Base-by-base conservation (phyloP, 2,329 filamentous ascomycete genomes). In the Hypoxylon sp. region DNA sequence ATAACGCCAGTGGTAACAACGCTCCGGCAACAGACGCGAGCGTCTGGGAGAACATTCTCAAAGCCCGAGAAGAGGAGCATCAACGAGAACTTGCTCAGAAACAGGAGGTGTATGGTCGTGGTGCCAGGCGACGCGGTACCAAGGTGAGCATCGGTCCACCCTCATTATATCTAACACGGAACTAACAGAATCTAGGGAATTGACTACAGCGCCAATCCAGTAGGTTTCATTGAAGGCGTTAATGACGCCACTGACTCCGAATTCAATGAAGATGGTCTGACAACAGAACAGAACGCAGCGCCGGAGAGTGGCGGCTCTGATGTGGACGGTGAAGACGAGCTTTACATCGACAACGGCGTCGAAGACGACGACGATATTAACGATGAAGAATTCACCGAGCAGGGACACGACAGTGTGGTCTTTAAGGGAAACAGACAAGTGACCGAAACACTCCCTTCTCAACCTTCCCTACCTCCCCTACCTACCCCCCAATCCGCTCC, bases 31-130 rank as follows among this genome's bases (percentile, higher is more conserved):
- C 86, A 7, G 86, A 86, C 63, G 79, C 82, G 9, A 86, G 84
- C 25, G 83, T 95, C 0, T 99, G 95, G 95, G 91, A 96, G 44
- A 87, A 87, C 62, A 97, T 99, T 52, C 77, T 99, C 25, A 84
- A 86, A 43, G 83, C 95, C 67, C 86, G 94, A 57, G 90, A 96
- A 69, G 84, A 83, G 30, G 84, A 88, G 45, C 92, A 91, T 2
- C 80, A 83, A n/a, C 83, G 84, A 47, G 86, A 91, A 63, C 84
- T 86, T 5, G 85, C 85, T 23, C 78, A 75, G 11, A 84, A 86
- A 51, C 79, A 85, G 37, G 84, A 95, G 68, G 83, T 83, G n/a
- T 83, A 97, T 36, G 94, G 94, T 7, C 84, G 94, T 52, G 94
- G 94, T 27, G 90, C 90, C 58, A 83, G 94, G 60, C 85, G 86